These are phyloP conservation scores for Pythium oligandrum DNA, from an alignment of 352 stramenopile species.

Conservation along the genomic window DNA sequence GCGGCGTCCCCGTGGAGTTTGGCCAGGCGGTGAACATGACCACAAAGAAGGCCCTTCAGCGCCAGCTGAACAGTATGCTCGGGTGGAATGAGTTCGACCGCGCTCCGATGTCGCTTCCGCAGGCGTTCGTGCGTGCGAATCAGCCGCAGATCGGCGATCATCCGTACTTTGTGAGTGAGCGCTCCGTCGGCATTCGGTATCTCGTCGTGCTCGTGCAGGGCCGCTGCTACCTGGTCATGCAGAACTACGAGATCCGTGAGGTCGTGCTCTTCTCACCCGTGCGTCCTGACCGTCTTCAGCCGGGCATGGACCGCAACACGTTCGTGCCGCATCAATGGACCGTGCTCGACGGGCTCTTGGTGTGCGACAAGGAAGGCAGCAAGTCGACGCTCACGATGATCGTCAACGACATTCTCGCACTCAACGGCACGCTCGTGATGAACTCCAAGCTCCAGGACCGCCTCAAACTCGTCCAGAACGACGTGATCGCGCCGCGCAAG, in stretches of 20 bases:
- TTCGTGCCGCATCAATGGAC: slow-evolving; percentile 84
- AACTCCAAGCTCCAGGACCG: slow-evolving; percentile 80
- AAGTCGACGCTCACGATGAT: slow-evolving; percentile 76
- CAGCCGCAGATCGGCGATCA: slow-evolving; percentile 75
- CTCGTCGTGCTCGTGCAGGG: slow-evolving; percentile 73
- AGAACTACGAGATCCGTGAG: slow-evolving; percentile 83
- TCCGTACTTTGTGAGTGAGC: slow-evolving; percentile 83
- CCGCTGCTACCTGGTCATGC: slow-evolving; percentile 76
- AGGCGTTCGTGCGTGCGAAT: slow-evolving; percentile 67
- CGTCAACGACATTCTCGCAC: slow-evolving; percentile 79
- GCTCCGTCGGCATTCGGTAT: slow-evolving; percentile 73
- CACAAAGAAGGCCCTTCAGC: slow-evolving; percentile 78
- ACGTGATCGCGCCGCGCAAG: slow-evolving; percentile 82
- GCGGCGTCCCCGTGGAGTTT: slow-evolving; percentile 51
- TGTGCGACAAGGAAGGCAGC: slow-evolving; percentile 72
- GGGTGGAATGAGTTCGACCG: slow-evolving; percentile 75
- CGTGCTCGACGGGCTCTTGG: slow-evolving; percentile 78
- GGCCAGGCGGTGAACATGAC: slow-evolving; percentile 57
- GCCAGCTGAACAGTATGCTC: slow-evolving; percentile 78
- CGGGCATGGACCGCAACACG: slow-evolving; percentile 61
- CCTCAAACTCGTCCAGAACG: slow-evolving; percentile 87
- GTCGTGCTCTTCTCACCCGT: slow-evolving; percentile 74
- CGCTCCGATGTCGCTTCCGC: slow-evolving; percentile 64
- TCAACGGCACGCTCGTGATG: slow-evolving; percentile 83
- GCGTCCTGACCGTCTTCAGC: slow-evolving; percentile 68